Percentiles rank a stretch among this genome's conserved stretches.
Conservation (phyloP, 106 monocot genomes). For the Cymbidium sinense region DNA sequence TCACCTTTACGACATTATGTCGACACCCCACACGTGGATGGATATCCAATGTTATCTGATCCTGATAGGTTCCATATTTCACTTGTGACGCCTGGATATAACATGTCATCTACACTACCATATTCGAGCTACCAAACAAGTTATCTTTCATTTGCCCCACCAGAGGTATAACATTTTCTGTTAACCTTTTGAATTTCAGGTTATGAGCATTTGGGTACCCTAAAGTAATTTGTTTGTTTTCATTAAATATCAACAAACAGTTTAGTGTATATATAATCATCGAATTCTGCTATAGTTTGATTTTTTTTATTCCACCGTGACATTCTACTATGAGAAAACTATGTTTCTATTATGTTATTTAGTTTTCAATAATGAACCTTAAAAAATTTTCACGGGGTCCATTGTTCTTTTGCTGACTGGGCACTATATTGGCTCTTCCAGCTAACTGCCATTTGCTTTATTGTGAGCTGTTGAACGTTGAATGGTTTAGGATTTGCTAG, state of each 20-base stretch:
- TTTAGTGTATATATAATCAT: background rate
- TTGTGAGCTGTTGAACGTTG: no score
- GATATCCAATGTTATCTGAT: conserved; percentile 65
- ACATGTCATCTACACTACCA: conserved; percentile 22
- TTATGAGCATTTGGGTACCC: background rate
- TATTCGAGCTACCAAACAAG: conserved; percentile 69
- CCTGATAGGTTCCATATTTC: conserved; percentile 55
- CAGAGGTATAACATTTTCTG: conserved; percentile 50
- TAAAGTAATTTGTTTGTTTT: no score
- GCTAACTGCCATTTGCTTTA: no score
- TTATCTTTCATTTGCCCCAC: conserved; percentile 95
- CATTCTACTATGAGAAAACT: background rate
- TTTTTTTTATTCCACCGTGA: background rate
- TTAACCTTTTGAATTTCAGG: background rate
- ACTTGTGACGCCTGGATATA: conserved; percentile 61
- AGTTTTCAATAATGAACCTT: no score
- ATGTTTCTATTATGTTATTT: no score
- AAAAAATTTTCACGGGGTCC: no score
- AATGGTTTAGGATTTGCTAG: no score
- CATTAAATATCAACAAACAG: background rate
- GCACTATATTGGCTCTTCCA: no score
- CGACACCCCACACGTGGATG: conserved; percentile 55
- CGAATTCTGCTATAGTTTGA: background rate
- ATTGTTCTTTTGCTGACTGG: no score
- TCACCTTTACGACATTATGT: conserved; percentile 69